These are phyloP conservation scores for Rosa chinensis DNA, from an alignment of 306 rosid genomes.

Conservation along the genomic window DNA sequence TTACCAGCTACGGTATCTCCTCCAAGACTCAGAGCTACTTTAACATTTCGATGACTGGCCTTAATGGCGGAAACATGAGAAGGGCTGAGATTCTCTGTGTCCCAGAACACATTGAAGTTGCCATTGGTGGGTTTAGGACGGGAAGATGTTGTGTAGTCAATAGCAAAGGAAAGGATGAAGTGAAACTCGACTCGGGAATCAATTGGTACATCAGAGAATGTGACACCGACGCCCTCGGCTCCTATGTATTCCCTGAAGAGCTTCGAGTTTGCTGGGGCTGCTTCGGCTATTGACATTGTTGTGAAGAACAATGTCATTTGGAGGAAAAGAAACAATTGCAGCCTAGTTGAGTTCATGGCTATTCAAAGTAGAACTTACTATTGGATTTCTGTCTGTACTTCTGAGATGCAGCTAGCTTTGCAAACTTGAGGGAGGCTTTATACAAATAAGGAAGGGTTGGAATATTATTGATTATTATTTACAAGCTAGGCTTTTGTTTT, in stretches of 20 bases:
- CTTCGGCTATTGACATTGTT: slow-evolving; percentile 14
- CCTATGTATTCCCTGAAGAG: slow-evolving; percentile 38
- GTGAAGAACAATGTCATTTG: slow-evolving; percentile 10
- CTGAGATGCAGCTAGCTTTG: not conserved
- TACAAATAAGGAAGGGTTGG: not conserved
- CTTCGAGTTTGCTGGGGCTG: slow-evolving; percentile 16
- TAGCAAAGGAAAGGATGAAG: slow-evolving; percentile 34
- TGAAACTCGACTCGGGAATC: slow-evolving; percentile 21
- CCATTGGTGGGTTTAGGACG: slow-evolving; percentile 35
- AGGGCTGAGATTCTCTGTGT: slow-evolving; percentile 30
- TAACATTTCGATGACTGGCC: slow-evolving; percentile 24
- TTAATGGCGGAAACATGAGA: slow-evolving; percentile 28
- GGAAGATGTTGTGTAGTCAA: slow-evolving; percentile 25
- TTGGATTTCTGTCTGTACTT: not conserved
- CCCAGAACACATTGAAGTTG: slow-evolving; percentile 32
- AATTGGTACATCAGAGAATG: slow-evolving; percentile 27
- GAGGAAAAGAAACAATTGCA: slow-evolving; percentile 1
- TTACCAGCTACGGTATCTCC: slow-evolving; percentile 20
- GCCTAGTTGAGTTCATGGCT: slow-evolving; percentile 17
- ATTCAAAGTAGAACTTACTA: not conserved
- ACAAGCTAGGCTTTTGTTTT: not conserved
- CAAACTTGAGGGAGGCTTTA: slow-evolving; percentile 5
- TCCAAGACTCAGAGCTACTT: slow-evolving; percentile 38
- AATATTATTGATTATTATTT: not conserved
- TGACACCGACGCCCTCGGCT: slow-evolving; percentile 20